phyloP scores from a whole-genome alignment of 208 protist species.

The Angomonas deanei region DNA sequence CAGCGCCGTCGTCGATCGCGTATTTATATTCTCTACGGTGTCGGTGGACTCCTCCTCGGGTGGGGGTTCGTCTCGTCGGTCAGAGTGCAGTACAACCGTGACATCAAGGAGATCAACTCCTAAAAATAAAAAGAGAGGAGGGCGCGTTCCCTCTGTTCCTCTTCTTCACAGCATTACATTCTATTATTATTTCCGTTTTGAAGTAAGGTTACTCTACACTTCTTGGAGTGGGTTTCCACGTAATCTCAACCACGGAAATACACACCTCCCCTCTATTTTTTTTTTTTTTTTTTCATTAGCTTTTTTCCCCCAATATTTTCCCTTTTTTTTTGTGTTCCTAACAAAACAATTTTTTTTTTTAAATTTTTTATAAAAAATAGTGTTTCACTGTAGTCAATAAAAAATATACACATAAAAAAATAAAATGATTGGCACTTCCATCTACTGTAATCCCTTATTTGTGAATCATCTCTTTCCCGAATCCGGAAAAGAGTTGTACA shows the following conservation, averaged over 20 bases:
- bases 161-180: background rate
- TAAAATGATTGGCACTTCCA: background rate
- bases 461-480: background rate
- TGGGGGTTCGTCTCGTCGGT: slow-evolving; percentile 26
- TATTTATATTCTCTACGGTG: slow-evolving; percentile 13
- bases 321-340: slow-evolving; percentile 9
- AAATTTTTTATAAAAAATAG: slow-evolving; percentile 2
- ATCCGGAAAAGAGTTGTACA: background rate
- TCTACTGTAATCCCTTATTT: slow-evolving; percentile 1
- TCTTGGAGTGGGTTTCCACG: background rate
- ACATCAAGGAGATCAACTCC: background rate
- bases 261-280: background rate
- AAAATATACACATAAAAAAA: slow-evolving; percentile 4
- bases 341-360: too few species aligned
- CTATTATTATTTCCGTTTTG: slow-evolving; percentile 14
- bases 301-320: slow-evolving; percentile 12
- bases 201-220: background rate
- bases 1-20: slow-evolving; percentile 27
- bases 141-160: slow-evolving; percentile 1
- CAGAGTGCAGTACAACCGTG: slow-evolving; percentile 33
- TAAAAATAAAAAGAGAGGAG: background rate
- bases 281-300: slow-evolving; percentile 11
- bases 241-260: too few species aligned
- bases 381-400: background rate
- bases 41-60: slow-evolving; percentile 19